Conservation (phyloP, 495 filamentous ascomycete species). For the Usnea hakonensis region DNA sequence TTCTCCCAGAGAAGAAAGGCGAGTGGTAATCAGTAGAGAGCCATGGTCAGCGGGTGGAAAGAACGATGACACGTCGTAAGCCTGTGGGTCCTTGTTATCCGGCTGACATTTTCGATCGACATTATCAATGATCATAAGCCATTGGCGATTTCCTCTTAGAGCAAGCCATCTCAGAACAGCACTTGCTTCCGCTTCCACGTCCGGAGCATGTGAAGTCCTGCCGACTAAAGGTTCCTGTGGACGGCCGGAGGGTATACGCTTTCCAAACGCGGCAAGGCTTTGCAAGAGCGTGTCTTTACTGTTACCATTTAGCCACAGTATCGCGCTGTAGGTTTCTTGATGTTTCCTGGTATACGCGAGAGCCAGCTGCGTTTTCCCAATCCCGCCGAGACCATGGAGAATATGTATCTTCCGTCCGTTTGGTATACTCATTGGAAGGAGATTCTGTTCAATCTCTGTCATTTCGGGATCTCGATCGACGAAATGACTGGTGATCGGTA, state of each 20-base stretch:
- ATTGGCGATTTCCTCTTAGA: slow-evolving; percentile 27
- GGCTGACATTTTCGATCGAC: slow-evolving; percentile 31
- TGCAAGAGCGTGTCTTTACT: not conserved
- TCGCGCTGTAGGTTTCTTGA: slow-evolving; percentile 6
- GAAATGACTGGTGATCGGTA: not conserved
- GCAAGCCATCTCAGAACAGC: slow-evolving; percentile 4
- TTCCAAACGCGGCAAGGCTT: not conserved
- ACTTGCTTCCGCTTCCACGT: not conserved
- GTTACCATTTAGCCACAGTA: slow-evolving; percentile 5
- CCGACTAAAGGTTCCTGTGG: not conserved
- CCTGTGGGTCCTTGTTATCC: slow-evolving; percentile 18
- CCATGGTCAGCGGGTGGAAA: slow-evolving; percentile 35
- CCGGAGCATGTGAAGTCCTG: not conserved
- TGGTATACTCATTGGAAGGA: not conserved
- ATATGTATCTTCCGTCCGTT: not conserved
- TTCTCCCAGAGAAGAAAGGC: slow-evolving; percentile 28
- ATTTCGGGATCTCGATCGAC: slow-evolving; percentile 5
- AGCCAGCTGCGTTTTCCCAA: slow-evolving; percentile 7
- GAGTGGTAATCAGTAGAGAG: slow-evolving; percentile 37
- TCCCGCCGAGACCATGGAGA: slow-evolving; percentile 3
- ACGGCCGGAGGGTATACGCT: not conserved
- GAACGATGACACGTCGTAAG: slow-evolving; percentile 32
- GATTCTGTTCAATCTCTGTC: not conserved
- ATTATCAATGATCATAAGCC: slow-evolving; percentile 40
- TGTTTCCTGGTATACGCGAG: slow-evolving; percentile 1